Percentiles rank a stretch among this genome's conserved stretches.
phyloP scores from a whole-genome alignment of 2,329 filamentous ascomycete species.

The Sclerotinia sclerotiorum region DNA sequence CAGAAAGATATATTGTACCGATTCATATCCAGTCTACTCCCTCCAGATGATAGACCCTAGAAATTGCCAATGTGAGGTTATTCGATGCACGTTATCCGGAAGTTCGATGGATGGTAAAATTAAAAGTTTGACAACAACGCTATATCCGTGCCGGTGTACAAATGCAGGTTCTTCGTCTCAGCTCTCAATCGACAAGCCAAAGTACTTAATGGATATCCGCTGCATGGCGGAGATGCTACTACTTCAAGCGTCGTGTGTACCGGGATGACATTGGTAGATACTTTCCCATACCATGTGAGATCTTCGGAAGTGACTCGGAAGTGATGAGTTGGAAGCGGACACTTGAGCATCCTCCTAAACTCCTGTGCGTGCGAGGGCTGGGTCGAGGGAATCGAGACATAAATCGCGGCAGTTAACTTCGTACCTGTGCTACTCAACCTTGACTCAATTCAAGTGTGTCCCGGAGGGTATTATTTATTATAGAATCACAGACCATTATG shows the following conservation, averaged over 20 bases:
- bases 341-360: not conserved
- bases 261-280: not conserved
- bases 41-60: not conserved
- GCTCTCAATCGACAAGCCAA: not conserved
- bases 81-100: not conserved
- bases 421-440: not conserved
- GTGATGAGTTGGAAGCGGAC: not conserved
- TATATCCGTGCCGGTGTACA: not conserved
- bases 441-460: not conserved
- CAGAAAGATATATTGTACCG: not conserved
- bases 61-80: not conserved
- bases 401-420: slow-evolving; percentile 10
- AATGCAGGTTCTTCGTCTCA: not conserved
- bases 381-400: not conserved
- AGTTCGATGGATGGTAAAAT: not conserved
- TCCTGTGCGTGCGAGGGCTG: not conserved
- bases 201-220: not conserved
- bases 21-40: not conserved
- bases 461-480: not conserved
- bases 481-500: not conserved
- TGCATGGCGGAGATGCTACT: slow-evolving; percentile 2
- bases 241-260: not conserved
- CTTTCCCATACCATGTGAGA: not conserved
- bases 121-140: not conserved
- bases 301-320: slow-evolving; percentile 7